Evolutionary conservation across 73 alveolate genomes (phyloP).

Genomic region (Symbiodinium natans): DNA sequence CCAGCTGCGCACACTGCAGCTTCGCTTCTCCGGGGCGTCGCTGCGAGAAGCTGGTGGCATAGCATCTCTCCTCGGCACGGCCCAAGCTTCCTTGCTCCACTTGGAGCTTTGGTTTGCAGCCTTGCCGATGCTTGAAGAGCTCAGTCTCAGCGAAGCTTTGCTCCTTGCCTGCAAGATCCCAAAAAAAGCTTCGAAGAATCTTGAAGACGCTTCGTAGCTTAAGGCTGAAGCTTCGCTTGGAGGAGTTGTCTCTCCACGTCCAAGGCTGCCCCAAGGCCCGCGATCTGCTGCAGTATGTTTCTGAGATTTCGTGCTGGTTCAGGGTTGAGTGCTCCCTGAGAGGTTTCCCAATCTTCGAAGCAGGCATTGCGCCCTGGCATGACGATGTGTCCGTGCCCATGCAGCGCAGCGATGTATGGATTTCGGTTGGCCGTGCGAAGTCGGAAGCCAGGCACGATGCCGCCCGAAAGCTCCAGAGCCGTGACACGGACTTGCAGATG

Average conservation of each 20-base stretch:
- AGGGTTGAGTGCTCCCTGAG: too few species aligned
- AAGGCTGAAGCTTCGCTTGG: background rate
- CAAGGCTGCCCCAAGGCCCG: too few species aligned
- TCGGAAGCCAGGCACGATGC: background rate
- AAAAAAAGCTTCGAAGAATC: background rate
- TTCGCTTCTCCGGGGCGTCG: background rate
- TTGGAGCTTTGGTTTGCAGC: background rate
- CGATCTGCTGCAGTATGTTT: too few species aligned
- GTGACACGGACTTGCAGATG: background rate
- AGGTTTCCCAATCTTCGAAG: too few species aligned
- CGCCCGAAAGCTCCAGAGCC: constrained; percentile 22
- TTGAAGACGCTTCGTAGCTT: background rate
- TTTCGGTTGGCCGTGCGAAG: background rate
- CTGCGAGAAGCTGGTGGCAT: background rate
- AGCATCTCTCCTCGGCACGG: background rate
- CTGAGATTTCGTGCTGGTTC: too few species aligned
- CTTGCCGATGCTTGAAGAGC: background rate
- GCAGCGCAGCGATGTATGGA: background rate
- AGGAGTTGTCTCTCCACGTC: constrained; percentile 9
- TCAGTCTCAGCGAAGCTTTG: background rate
- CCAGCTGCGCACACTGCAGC: background rate
- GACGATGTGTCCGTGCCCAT: background rate
- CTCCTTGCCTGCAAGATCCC: too few species aligned
- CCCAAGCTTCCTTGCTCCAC: background rate
- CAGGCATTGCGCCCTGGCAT: constrained; percentile 9